Conservation (phyloP, 768 basidiomycete species). For the Pleurotus ostreatus region DNA sequence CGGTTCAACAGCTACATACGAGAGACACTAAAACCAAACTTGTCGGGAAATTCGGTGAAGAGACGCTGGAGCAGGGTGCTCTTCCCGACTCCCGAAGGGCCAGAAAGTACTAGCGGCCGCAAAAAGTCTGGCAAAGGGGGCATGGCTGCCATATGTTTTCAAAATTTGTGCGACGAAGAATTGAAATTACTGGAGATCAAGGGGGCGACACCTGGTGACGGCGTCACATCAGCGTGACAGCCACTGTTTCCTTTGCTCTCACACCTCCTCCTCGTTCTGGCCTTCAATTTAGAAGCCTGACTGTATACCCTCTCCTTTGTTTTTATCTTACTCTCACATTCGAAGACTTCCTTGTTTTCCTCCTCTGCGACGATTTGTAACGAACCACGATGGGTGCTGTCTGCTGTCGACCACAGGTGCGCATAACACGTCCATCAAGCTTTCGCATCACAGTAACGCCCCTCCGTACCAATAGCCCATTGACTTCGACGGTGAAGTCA, state of each 20-base stretch:
- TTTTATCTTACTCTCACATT: conserved; percentile 1
- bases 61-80: conserved; percentile 83
- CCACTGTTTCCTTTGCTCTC: not conserved
- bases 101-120: conserved; percentile 83
- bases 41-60: conserved; percentile 75
- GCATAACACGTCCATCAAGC: conserved; percentile 13
- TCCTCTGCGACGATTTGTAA: conserved; percentile 11
- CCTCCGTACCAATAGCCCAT: conserved; percentile 56
- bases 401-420: conserved; percentile 79
- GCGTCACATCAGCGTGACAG: conserved; percentile 6
- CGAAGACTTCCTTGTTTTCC: not conserved
- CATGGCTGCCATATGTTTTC: conserved; percentile 2
- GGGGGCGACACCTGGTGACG: not conserved
- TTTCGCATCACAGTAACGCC: conserved; percentile 2
- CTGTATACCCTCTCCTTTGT: conserved; percentile 5
- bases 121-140: conserved; percentile 33
- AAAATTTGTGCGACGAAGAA: not conserved
- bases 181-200: not conserved
- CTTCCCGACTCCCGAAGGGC: conserved; percentile 93
- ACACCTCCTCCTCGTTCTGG: conserved; percentile 1
- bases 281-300: not conserved
- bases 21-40: conserved; percentile 91
- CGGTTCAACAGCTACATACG: conserved; percentile 45
- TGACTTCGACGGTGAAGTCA: conserved; percentile 94
- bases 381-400: conserved; percentile 65